Evolutionary conservation across 371 early-diverging fungal species (phyloP).

Genomic region (Syncephalastrum racemosum): DNA sequence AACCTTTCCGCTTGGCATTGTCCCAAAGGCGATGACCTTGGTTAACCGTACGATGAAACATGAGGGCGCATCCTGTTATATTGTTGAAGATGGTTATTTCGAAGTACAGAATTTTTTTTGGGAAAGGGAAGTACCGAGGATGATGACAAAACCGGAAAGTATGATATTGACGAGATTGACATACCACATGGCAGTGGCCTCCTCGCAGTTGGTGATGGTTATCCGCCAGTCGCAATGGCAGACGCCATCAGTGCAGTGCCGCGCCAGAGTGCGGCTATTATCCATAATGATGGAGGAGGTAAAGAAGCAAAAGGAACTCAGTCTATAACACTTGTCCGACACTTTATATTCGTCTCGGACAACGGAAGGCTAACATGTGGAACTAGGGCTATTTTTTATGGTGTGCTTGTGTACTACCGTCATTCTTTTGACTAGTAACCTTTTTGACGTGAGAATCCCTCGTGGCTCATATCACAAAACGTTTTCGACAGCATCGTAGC

Average conservation of each 20-base stretch:
- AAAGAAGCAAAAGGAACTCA: constrained; percentile 5
- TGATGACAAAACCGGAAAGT: constrained; percentile 15
- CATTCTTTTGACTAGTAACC: too few species aligned
- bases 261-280: constrained; percentile 9
- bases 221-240: constrained; percentile 33
- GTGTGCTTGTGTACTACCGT: too few species aligned
- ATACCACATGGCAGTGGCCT: constrained; percentile 14
- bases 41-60: constrained; percentile 9
- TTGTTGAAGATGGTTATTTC: not conserved
- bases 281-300: constrained; percentile 5
- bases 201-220: constrained; percentile 18
- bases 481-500: too few species aligned
- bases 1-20: constrained; percentile 3
- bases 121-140: constrained; percentile 12
- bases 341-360: too few species aligned
- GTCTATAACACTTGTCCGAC: too few species aligned
- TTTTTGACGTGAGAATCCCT: too few species aligned
- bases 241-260: constrained; percentile 12
- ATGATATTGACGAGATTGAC: constrained; percentile 22
- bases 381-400: too few species aligned
- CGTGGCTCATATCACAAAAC: too few species aligned
- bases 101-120: not conserved
- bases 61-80: constrained; percentile 6
- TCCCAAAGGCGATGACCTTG: constrained; percentile 11
- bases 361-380: too few species aligned